Evolutionary conservation across 1,284 basidiomycete species (phyloP).

Genomic region (Testicularia cyperi): DNA sequence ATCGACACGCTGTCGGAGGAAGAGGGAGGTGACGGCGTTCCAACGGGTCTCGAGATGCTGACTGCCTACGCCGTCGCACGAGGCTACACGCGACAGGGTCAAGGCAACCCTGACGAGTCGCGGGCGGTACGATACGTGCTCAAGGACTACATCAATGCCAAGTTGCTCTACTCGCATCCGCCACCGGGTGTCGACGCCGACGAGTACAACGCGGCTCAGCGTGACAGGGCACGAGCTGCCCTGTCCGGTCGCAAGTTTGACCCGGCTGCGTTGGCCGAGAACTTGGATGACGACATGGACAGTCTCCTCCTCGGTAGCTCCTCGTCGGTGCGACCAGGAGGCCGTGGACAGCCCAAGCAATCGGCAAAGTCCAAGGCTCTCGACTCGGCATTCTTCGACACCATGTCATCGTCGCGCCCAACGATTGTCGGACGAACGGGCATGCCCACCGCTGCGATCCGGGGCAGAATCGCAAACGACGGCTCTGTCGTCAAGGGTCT

Average conservation of each 20-base stretch:
- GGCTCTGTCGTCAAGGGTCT: constrained; percentile 59
- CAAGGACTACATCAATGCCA: constrained; percentile 97
- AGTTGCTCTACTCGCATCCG: constrained; percentile 82
- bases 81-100: constrained; percentile 87
- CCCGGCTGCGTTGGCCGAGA: constrained; percentile 17
- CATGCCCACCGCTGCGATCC: constrained; percentile 26
- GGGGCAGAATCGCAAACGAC: constrained; percentile 42
- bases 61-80: constrained; percentile 77
- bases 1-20: constrained; percentile 72
- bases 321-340: constrained; percentile 4
- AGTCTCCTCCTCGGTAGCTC: neutral
- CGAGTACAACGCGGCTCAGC: constrained; percentile 76
- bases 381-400: constrained; percentile 81
- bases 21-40: constrained; percentile 79
- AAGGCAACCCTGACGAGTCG: constrained; percentile 96
- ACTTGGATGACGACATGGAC: constrained; percentile 20
- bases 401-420: constrained; percentile 68
- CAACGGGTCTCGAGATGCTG: constrained; percentile 81
- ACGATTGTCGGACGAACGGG: constrained; percentile 62
- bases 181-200: constrained; percentile 70
- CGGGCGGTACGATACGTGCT: constrained; percentile 87
- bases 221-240: constrained; percentile 67
- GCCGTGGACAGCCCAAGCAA: constrained; percentile 3
- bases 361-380: constrained; percentile 63
- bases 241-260: constrained; percentile 42